Percentiles rank a stretch among this genome's conserved stretches.
Conservation (phyloP, 257 asterid species). For the Solanum chilense region DNA sequence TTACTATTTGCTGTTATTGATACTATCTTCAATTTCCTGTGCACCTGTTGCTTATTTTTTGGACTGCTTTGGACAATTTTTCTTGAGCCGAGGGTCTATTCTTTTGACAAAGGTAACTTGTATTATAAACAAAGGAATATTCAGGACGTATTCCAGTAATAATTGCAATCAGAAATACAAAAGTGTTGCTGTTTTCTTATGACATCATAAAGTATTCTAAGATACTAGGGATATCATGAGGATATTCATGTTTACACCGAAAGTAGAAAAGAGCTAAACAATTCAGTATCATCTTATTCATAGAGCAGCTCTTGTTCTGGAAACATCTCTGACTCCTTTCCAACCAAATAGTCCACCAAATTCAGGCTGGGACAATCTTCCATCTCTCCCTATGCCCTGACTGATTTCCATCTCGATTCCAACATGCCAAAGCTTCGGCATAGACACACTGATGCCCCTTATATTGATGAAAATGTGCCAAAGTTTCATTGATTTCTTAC, state of each 20-base stretch:
- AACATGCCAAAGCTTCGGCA: not conserved
- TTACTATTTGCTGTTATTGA: not conserved
- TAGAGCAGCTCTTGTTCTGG: not conserved
- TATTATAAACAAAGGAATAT: too few species aligned
- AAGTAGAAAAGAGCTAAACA: not conserved
- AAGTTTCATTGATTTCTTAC: not conserved
- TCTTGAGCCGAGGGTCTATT: not conserved
- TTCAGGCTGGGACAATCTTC: not conserved
- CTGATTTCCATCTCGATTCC: not conserved
- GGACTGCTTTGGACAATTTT: not conserved
- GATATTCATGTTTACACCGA: not conserved
- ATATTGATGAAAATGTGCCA: not conserved
- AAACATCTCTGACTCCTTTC: not conserved
- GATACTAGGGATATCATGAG: not conserved
- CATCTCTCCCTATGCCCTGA: not conserved
- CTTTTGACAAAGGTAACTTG: not conserved
- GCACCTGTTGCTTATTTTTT: not conserved
- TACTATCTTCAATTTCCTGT: not conserved
- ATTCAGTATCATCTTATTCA: not conserved
- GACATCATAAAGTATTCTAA: not conserved
- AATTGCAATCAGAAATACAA: not conserved
- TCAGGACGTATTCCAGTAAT: not conserved
- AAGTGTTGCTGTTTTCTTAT: not conserved
- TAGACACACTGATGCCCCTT: not conserved
- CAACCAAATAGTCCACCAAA: not conserved